Evolutionary conservation across 2,329 filamentous ascomycete genomes (phyloP), one percentile per base, ranked within the genome.

Genomic region (Ascochyta clinopodiicola): DNA sequence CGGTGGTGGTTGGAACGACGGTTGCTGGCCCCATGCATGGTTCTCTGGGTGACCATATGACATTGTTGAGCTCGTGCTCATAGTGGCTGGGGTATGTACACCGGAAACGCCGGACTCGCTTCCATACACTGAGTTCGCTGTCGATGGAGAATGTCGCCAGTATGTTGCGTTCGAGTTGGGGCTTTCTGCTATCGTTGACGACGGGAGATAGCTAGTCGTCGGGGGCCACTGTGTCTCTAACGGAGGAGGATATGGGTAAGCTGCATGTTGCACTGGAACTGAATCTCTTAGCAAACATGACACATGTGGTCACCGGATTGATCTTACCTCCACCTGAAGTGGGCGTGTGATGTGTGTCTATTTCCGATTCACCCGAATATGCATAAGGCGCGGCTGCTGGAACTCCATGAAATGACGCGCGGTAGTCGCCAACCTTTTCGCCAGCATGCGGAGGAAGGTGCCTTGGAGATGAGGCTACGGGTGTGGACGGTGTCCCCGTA

Each of bases 381-480:
- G 64, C 67, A 44, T 68, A 75, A 29, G 51, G 63, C 10, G 66
- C 51, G 19, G 51, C 57, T 10, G 62, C 59, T 8, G 59, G 44
- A 29, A 53, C 37, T 19, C 51, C 67, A 35, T 58, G 59, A 50
- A 67, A 72, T 13, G 63, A 69, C 29, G 65, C 57, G 19, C 66
- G 66, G 40, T 73, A 75, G 13, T 75, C 73, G 5, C 71, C 69
- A 15, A 70, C 48, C 17, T 67, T 68, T 29, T 75, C 73, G 4
- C 67, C 67, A 7, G 59, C 50, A 2, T 59, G 50, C 2, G 68
- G 61, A 21, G 62, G 53, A 10, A 68, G 64, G 27, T 73, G 64
- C 24, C 64, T 71, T 21, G 82, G 82, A 10, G 82, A 82, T 3
- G 82, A 82, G 7, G 81, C 76, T 9, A 77, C 77, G 10, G 82